Evolutionary conservation across 352 stramenopile genomes (phyloP).

Genomic region (Globisporangium alternatum): DNA sequence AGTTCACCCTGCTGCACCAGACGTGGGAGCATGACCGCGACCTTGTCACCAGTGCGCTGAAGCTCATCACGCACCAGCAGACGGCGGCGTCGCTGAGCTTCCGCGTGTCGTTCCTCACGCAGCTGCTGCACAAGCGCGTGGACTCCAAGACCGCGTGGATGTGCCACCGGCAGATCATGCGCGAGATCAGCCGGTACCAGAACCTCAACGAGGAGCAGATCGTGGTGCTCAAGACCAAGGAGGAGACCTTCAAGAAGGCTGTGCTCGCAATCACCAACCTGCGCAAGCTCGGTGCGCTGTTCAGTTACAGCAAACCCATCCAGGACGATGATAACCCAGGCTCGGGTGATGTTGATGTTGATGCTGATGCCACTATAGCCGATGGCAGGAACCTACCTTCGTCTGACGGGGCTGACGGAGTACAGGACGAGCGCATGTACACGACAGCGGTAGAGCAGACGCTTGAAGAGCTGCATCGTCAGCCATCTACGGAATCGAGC

Average conservation of each 20-base stretch:
- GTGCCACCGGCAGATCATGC: slow-evolving; percentile 77
- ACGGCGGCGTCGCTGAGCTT: slow-evolving; percentile 60
- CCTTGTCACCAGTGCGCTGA: slow-evolving; percentile 39
- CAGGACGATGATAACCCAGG: slow-evolving; percentile 12
- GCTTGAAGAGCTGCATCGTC: slow-evolving; percentile 11
- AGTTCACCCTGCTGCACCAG: slow-evolving; percentile 69
- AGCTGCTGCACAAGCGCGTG: slow-evolving; percentile 57
- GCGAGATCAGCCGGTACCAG: slow-evolving; percentile 66
- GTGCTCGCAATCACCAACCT: slow-evolving; percentile 55
- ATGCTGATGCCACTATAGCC: not conserved
- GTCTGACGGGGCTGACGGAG: not conserved
- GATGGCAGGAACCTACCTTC: not conserved
- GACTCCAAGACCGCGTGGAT: slow-evolving; percentile 80
- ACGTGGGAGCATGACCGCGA: slow-evolving; percentile 65
- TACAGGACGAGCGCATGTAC: slow-evolving; percentile 29
- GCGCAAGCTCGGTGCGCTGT: slow-evolving; percentile 33
- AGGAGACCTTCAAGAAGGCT: slow-evolving; percentile 68
- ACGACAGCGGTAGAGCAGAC: slow-evolving; percentile 37
- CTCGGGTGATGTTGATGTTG: not conserved
- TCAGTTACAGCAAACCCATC: slow-evolving; percentile 7
- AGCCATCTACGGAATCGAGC: not conserved
- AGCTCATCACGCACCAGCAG: slow-evolving; percentile 52
- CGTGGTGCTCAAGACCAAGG: slow-evolving; percentile 58
- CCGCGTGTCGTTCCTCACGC: slow-evolving; percentile 60
- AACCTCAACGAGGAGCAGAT: slow-evolving; percentile 67